Base-by-base conservation (phyloP, 2,329 filamentous ascomycete genomes). In the Microdochium paspali region DNA sequence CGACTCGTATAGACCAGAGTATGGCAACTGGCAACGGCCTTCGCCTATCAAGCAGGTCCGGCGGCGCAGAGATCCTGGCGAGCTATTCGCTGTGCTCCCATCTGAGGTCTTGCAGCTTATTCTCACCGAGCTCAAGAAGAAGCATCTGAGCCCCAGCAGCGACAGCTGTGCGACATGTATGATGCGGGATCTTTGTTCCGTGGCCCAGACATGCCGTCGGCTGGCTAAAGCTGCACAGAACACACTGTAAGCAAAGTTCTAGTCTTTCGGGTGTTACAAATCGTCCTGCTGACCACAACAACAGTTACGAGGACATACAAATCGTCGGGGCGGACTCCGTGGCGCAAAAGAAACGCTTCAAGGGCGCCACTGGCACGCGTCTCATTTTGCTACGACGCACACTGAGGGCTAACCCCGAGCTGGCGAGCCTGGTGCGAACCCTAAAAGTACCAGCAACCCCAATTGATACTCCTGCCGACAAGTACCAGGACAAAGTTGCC, bases 161-260 rank as follows among this genome's bases (percentile, higher is more conserved):
- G 62, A 64, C 28, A 80, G 77, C 60, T 84, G 80, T 57, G 71
- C 78, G 15, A 83, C 80, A 18, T 84, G 80, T 59, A 82, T 77
- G 75, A 80, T 81, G 76, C 70, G 80, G 44, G 79, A 84, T 54
- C 62, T 74, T 25, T 76, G 72, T 53, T 71, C 70, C 39, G 58
- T 82, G 35, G 68, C 72, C 10, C 48, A 78, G 10, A 66, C 69
- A 31, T 74, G 71, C 15, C 70, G 69, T 51, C 79, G 74, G 54
- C 74, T 76, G 65, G 65, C 72, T 54, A 71, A 70, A 52, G 70
- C 69, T 35, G 77, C 76, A 6, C 69, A 72, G 20, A 61, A 63
- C 20, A 71, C 72, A 13, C 58, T 82, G 69, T 81, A 64, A 67
- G 72, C 63, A 21, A 4, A n/a, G n/a, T n/a, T n/a, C n/a, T n/a